phyloP scores from a whole-genome alignment of 768 basidiomycete species.

The Kondoa malvinella region DNA sequence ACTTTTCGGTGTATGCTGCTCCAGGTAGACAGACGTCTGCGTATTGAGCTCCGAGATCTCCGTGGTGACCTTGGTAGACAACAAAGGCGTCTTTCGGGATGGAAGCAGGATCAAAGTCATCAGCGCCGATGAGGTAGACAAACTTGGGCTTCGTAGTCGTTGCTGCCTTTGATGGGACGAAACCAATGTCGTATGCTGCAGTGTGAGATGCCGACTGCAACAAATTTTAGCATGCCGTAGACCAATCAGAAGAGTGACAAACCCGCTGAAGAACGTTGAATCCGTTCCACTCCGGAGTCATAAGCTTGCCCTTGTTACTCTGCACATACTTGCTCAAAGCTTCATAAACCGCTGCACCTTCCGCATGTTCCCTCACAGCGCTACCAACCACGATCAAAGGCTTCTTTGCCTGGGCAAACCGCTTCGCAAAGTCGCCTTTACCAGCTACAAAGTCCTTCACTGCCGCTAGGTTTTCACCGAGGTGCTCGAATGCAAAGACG shows the following conservation, averaged over 20 bases:
- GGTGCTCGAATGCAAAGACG: slow-evolving; percentile 79
- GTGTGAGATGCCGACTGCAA: slow-evolving; percentile 69
- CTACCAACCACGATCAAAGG: slow-evolving; percentile 89
- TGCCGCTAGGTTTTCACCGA: slow-evolving; percentile 59
- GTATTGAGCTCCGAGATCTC: slow-evolving; percentile 84
- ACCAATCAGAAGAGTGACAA: background rate
- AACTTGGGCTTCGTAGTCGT: slow-evolving; percentile 70
- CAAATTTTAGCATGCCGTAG: background rate
- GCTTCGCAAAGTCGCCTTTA: slow-evolving; percentile 60
- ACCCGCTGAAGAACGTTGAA: slow-evolving; percentile 84
- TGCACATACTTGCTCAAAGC: slow-evolving; percentile 63
- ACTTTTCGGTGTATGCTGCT: slow-evolving; percentile 83
- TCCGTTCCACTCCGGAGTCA: slow-evolving; percentile 89
- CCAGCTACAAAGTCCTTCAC: slow-evolving; percentile 60
- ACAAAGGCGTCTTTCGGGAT: slow-evolving; percentile 88
- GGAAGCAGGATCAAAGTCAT: slow-evolving; percentile 70
- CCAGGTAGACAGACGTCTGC: slow-evolving; percentile 93
- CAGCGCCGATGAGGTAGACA: slow-evolving; percentile 88
- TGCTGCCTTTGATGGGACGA: slow-evolving; percentile 66
- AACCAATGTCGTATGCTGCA: slow-evolving; percentile 88
- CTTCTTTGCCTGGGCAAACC: slow-evolving; percentile 74
- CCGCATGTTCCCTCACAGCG: slow-evolving; percentile 63
- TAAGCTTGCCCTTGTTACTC: slow-evolving; percentile 51
- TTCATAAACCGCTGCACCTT: slow-evolving; percentile 61
- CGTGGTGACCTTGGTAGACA: slow-evolving; percentile 97